Base-by-base conservation (phyloP, 495 filamentous ascomycete species). In the Penicillium flavigenum region DNA sequence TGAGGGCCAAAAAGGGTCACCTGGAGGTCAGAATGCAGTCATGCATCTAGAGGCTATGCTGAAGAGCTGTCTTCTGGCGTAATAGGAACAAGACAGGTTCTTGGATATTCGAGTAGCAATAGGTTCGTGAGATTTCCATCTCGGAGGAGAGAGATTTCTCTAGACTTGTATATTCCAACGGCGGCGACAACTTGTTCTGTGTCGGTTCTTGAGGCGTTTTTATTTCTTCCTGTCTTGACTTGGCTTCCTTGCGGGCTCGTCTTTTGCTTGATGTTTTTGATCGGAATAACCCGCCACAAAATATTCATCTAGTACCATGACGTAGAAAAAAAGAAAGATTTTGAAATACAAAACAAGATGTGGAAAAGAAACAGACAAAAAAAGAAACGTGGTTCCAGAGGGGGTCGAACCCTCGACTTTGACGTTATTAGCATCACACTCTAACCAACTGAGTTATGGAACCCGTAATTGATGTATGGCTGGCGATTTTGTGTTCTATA, bases 1-100 rank as follows among this genome's bases (percentile, higher is more conserved):
- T 65, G 81, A 8, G 81, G 81, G 0, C 82, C 81, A 0, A 79
- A 82, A 82, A 79, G 50, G 80, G 81, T 16, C 76, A 82, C 48
- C 67, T 82, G 51, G 77, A 80, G 32, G 77, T 76, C 0, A 82
- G 39, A 52, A 60, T 20, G 49, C 53, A 22, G 22, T 59, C 16
- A 12, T 38, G 7, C 45, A 56, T 5, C 39, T 59, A 5, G 48
- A 56, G 24, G 44, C 54, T 9, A 45, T 58, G 42, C 39, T 58
- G 14, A 46, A 57, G 34, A 34, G 26, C 39, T 31, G 38, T 14
- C 10, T 34, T 20, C 27, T 41, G 11, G 22, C 11, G 43, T 0
- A 26, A 26, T 6, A 26, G 12, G 6, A 16, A 26, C 4, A 26
- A 14, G 12, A 45, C 22, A 27, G 16, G 44, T 39, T 17, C 16